phyloP scores from a whole-genome alignment of 2,329 filamentous ascomycete genomes.

The Teratosphaeria gauchensis region DNA sequence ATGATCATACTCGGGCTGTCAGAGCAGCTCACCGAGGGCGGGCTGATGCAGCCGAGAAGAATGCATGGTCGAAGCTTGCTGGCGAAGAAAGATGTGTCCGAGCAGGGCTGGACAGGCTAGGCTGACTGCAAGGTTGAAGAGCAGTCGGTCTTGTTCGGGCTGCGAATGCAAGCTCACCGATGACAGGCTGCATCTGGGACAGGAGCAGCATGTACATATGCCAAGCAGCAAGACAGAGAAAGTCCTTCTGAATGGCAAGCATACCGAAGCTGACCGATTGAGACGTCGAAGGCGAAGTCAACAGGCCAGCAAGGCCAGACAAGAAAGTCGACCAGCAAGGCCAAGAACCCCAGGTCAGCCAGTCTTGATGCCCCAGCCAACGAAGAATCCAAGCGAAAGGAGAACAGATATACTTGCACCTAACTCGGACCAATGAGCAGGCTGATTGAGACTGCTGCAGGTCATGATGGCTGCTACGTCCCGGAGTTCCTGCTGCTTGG shows the following conservation, averaged over 20 bases:
- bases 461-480: neutral
- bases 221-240: neutral
- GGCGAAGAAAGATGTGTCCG: neutral
- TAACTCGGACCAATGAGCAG: neutral
- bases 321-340: neutral
- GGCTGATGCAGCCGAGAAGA: neutral
- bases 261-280: neutral
- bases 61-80: neutral
- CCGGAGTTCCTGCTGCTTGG: neutral
- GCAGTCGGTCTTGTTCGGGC: neutral
- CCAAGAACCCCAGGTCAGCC: neutral
- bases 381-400: neutral
- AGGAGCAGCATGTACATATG: too few relatives aligned
- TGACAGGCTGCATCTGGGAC: too few relatives aligned
- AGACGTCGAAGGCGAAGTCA: neutral
- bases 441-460: neutral
- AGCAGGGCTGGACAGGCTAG: neutral
- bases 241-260: neutral
- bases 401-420: neutral
- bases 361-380: neutral
- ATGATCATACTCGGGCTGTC: neutral
- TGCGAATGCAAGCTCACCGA: neutral
- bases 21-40: neutral
- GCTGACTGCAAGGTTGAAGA: neutral
- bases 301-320: neutral